Conservation (phyloP, 305 asterid genomes). For the Petunia hybrid region DNA sequence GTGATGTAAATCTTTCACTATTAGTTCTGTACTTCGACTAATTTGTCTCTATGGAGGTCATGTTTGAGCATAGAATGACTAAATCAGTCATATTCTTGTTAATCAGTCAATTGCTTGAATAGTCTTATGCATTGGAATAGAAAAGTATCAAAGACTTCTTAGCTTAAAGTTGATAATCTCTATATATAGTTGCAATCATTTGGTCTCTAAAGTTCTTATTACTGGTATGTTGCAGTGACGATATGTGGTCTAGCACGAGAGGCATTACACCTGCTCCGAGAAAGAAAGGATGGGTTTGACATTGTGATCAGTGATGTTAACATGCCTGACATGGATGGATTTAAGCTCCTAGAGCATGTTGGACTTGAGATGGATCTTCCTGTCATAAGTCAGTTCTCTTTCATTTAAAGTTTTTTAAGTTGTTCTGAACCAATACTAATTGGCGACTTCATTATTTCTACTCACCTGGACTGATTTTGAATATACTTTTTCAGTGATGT, state of each 20-base stretch:
- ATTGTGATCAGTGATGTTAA: slow-evolving; percentile 93
- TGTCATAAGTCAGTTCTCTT: slow-evolving; percentile 70
- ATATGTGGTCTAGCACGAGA: slow-evolving; percentile 84
- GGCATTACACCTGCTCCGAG: slow-evolving; percentile 83
- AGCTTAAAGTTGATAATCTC: neutral
- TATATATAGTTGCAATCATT: neutral
- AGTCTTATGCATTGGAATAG: neutral
- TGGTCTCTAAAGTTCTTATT: neutral
- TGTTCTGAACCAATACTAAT: neutral
- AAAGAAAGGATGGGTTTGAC: slow-evolving; percentile 80
- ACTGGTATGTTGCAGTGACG: slow-evolving; percentile 61
- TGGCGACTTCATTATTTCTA: slow-evolving; percentile 2
- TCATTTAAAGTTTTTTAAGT: neutral
- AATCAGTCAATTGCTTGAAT: neutral
- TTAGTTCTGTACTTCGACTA: slow-evolving; percentile 7
- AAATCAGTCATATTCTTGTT: neutral
- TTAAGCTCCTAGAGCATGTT: slow-evolving; percentile 90
- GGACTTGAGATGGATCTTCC: slow-evolving; percentile 98
- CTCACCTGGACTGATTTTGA: slow-evolving; percentile 19
- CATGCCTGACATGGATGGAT: slow-evolving; percentile 99
- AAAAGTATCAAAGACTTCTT: neutral
- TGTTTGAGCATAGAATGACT: neutral
- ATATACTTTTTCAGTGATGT: slow-evolving; percentile 73
- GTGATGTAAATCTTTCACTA: slow-evolving; percentile 8
- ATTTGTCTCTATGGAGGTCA: neutral